phyloP scores from a whole-genome alignment of 2,329 filamentous ascomycete genomes.

The Graphilbum fragrans region DNA sequence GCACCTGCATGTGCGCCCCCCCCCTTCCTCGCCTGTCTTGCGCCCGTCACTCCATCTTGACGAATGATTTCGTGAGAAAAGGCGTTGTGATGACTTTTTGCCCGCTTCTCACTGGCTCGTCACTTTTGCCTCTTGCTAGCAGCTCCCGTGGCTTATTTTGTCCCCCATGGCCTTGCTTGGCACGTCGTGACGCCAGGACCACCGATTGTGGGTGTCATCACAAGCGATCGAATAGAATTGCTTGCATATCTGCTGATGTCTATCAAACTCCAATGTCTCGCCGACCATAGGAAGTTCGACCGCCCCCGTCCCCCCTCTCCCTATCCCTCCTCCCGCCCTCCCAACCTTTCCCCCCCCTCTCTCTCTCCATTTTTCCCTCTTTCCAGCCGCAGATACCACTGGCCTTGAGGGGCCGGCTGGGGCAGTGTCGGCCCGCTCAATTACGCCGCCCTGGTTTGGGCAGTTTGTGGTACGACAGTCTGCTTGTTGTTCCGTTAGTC shows the following conservation, averaged over 20 bases:
- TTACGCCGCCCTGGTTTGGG: no score
- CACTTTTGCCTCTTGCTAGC: neutral
- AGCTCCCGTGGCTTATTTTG: neutral
- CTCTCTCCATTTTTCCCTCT: no score
- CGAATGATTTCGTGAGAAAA: neutral
- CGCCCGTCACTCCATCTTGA: neutral
- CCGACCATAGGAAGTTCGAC: neutral
- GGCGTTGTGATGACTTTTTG: neutral
- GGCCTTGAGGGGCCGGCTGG: no score
- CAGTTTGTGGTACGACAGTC: no score
- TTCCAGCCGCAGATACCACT: no score
- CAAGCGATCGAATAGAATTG: conserved; percentile 2
- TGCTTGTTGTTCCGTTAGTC: no score
- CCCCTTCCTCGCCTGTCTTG: neutral
- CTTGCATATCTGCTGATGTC: conserved; percentile 4
- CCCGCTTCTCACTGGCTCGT: neutral
- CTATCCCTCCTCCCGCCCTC: no score
- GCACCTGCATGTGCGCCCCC: neutral
- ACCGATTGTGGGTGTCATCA: neutral
- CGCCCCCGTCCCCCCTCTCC: no score
- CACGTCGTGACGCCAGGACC: no score
- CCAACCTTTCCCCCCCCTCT: no score
- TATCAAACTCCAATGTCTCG: no score
- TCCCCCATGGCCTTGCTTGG: neutral
- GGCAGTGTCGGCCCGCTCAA: no score